A percentile compares a stretch with the other conserved stretches of the same genome.
phyloP scores from a whole-genome alignment of 192 early-diverging fungal species.

The Podochytrium sp. region DNA sequence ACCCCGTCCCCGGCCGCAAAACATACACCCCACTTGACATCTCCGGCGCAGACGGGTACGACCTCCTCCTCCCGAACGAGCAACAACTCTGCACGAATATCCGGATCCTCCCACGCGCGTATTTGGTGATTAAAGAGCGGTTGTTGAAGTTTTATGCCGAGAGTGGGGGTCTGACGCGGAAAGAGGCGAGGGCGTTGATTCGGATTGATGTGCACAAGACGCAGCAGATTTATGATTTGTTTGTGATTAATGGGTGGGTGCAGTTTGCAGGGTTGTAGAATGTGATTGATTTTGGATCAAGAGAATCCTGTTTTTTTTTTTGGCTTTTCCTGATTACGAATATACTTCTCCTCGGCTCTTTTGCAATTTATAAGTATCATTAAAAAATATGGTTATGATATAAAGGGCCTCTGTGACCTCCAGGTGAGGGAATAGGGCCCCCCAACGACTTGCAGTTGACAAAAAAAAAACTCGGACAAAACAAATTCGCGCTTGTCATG shows the following conservation, averaged over 20 bases:
- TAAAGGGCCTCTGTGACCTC: too few relatives aligned
- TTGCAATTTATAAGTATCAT: too few relatives aligned
- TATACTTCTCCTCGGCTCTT: too few relatives aligned
- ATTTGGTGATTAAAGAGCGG: slow-evolving; percentile 91
- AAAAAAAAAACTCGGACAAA: too few relatives aligned
- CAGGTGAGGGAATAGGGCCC: too few relatives aligned
- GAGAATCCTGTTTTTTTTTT: too few relatives aligned
- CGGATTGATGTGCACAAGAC: slow-evolving; percentile 94
- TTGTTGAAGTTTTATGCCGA: slow-evolving; percentile 84
- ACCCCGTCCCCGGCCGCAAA: neutral
- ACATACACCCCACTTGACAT: slow-evolving; percentile 68
- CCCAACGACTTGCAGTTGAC: too few relatives aligned
- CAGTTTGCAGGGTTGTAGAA: slow-evolving; percentile 8
- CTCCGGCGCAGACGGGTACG: slow-evolving; percentile 79
- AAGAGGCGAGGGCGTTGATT: slow-evolving; percentile 82
- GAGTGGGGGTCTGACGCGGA: slow-evolving; percentile 70
- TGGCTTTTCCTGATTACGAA: too few relatives aligned
- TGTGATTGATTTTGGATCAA: too few relatives aligned
- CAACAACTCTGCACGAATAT: slow-evolving; percentile 79
- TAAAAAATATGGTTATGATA: too few relatives aligned
- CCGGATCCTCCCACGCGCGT: slow-evolving; percentile 85
- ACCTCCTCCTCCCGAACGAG: slow-evolving; percentile 81
- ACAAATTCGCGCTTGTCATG: too few relatives aligned
- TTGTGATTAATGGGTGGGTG: slow-evolving; percentile 92
- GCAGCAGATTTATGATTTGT: slow-evolving; percentile 88